Percentiles rank a stretch among this genome's conserved stretches.
phyloP scores from a whole-genome alignment of 805 yeast genomes.

The Grigorovia yakushimaensis region DNA sequence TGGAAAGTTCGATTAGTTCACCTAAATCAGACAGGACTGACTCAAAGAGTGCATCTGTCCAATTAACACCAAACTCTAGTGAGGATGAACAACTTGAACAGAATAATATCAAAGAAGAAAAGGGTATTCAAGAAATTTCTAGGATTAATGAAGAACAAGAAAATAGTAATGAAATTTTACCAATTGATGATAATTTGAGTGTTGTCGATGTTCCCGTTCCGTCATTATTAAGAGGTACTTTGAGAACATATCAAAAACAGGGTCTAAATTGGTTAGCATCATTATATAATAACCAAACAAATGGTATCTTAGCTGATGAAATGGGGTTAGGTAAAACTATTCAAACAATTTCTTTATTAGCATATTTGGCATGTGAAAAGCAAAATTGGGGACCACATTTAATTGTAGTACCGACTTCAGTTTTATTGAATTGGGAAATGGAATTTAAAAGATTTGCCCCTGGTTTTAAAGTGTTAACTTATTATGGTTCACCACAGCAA shows the following conservation, averaged over 20 bases:
- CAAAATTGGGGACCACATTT: slow-evolving; percentile 97
- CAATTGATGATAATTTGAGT: slow-evolving; percentile 22
- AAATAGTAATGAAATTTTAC: background rate
- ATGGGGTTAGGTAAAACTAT: slow-evolving; percentile 98
- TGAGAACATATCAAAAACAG: slow-evolving; percentile 88
- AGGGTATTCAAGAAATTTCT: background rate
- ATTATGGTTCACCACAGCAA: slow-evolving; percentile 95
- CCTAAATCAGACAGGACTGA: background rate
- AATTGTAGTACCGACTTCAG: slow-evolving; percentile 95
- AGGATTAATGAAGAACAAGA: slow-evolving; percentile 23
- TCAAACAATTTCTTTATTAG: slow-evolving; percentile 80
- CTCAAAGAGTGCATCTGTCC: background rate
- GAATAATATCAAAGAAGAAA: too few relatives aligned
- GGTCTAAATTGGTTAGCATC: slow-evolving; percentile 97
- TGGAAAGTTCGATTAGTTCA: slow-evolving; percentile 1
- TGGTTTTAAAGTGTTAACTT: slow-evolving; percentile 89
- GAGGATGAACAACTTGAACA: background rate
- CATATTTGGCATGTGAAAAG: slow-evolving; percentile 88
- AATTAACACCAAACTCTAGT: background rate
- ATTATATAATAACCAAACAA: slow-evolving; percentile 80
- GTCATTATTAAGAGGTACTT: slow-evolving; percentile 61
- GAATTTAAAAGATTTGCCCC: slow-evolving; percentile 98
- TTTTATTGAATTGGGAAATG: slow-evolving; percentile 98
- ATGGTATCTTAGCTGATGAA: slow-evolving; percentile 96
- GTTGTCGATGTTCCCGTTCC: slow-evolving; percentile 75